Conservation (phyloP, 345 rosid genomes). For the Nephelium lappaceum region DNA sequence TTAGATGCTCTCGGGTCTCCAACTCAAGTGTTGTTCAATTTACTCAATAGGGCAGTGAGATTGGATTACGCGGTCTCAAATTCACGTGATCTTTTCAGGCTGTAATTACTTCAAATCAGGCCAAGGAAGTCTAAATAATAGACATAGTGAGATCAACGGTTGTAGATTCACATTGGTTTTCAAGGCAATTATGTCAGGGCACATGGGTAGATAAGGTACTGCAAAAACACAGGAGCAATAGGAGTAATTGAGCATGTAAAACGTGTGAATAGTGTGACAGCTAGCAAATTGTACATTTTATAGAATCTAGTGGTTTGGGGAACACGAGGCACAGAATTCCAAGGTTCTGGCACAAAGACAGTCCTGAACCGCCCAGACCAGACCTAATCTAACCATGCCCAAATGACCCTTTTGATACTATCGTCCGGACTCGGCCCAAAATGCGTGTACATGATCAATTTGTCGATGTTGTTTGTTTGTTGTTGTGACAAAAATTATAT, state of each 20-base stretch:
- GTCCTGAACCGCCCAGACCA: neutral
- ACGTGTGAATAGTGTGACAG: neutral
- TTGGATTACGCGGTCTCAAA: neutral
- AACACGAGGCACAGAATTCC: conserved; percentile 29
- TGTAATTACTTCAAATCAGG: neutral
- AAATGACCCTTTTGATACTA: no score
- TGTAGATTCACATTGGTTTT: neutral
- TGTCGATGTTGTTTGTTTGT: neutral
- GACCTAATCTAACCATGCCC: neutral
- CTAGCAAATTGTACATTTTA: neutral
- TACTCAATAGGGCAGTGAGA: no score
- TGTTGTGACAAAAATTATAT: neutral
- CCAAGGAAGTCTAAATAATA: no score
- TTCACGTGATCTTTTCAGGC: neutral
- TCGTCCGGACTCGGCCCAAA: neutral
- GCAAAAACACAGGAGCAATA: no score
- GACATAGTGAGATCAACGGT: neutral
- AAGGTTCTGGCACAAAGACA: conserved; percentile 1
- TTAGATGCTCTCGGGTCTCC: neutral
- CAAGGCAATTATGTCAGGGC: neutral
- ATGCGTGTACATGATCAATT: neutral
- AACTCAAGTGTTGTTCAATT: fast-evolving
- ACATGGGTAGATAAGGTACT: no score
- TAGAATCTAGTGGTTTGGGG: neutral
- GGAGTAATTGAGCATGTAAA: neutral